Percentiles rank a stretch among this genome's conserved stretches.
Conservation (phyloP, 1,139 yeast genomes). For the Nematodospora anomalae region DNA sequence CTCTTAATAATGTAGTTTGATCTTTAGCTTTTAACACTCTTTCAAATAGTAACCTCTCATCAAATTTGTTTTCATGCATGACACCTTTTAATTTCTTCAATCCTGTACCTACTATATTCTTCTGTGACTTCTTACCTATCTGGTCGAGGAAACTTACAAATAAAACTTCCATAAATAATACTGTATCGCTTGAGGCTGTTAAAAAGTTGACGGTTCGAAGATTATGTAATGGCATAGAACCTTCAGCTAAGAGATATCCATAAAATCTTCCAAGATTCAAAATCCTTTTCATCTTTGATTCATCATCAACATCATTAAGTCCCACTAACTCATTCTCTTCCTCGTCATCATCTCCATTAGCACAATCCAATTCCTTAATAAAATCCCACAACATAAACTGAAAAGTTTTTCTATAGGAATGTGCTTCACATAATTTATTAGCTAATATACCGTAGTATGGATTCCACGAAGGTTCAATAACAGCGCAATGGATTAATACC, state of each 20-base stretch:
- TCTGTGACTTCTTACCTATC: slow-evolving; percentile 64
- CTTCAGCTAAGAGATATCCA: slow-evolving; percentile 73
- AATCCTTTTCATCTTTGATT: slow-evolving; percentile 54
- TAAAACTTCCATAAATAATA: slow-evolving; percentile 70
- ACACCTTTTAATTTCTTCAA: slow-evolving; percentile 26
- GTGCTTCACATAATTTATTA: slow-evolving; percentile 67
- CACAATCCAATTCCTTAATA: slow-evolving; percentile 65
- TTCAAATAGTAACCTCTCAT: slow-evolving; percentile 55
- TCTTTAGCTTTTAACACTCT: slow-evolving; percentile 62
- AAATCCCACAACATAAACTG: slow-evolving; percentile 92
- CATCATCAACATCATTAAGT: slow-evolving; percentile 38
- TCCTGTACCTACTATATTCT: slow-evolving; percentile 50
- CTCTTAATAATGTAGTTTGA: slow-evolving; percentile 62
- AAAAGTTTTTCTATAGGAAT: slow-evolving; percentile 74
- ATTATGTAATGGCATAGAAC: slow-evolving; percentile 68
- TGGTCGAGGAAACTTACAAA: slow-evolving; percentile 66
- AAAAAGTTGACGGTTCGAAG: slow-evolving; percentile 74
- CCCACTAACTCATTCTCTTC: slow-evolving; percentile 30
- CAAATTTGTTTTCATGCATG: slow-evolving; percentile 44
- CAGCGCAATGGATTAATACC: slow-evolving; percentile 81
- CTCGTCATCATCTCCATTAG: slow-evolving; percentile 39
- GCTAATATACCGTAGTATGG: slow-evolving; percentile 90
- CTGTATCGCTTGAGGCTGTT: slow-evolving; percentile 64
- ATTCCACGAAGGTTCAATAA: slow-evolving; percentile 80
- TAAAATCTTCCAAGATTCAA: slow-evolving; percentile 78